Conservation (phyloP, 805 yeast genomes). For the Ogataea thermomethanolica region DNA sequence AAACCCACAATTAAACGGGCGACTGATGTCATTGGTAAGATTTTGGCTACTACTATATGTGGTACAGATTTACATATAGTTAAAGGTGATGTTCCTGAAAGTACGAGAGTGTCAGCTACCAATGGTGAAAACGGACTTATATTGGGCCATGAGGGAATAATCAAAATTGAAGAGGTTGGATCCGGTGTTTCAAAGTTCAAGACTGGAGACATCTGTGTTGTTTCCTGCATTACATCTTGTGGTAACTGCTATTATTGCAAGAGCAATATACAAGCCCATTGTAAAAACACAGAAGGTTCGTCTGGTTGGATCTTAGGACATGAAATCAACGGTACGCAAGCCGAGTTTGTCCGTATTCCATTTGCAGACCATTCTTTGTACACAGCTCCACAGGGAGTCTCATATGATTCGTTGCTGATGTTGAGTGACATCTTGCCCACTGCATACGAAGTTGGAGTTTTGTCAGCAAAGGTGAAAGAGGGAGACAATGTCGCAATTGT, state of each 20-base stretch:
- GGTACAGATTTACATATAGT: constrained; percentile 63
- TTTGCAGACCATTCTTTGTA: constrained; percentile 41
- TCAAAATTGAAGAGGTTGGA: constrained; percentile 50
- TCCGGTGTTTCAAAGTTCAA: constrained; percentile 45
- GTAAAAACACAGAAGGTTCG: constrained; percentile 37
- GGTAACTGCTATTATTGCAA: constrained; percentile 54
- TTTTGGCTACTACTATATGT: constrained; percentile 58
- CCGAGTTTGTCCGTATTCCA: constrained; percentile 57
- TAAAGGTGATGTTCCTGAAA: constrained; percentile 58
- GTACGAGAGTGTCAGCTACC: constrained; percentile 27
- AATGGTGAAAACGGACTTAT: constrained; percentile 24
- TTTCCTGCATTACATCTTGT: constrained; percentile 65
- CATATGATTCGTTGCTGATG: constrained; percentile 52
- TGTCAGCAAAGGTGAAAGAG: constrained; percentile 47
- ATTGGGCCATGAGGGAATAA: constrained; percentile 65
- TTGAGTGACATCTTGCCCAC: constrained; percentile 65
- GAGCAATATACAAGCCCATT: constrained; percentile 57
- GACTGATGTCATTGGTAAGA: constrained; percentile 55
- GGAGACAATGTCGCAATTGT: constrained; percentile 62
- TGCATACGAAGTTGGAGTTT: constrained; percentile 63
- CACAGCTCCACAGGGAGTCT: constrained; percentile 30
- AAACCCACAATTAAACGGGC: constrained; percentile 43
- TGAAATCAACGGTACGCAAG: constrained; percentile 65
- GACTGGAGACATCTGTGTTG: constrained; percentile 56
- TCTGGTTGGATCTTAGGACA: constrained; percentile 56